Percentiles rank a stretch among this genome's conserved stretches.
Conservation (phyloP, 176 grass and related monocot genomes). For the Triticum turgidum region DNA sequence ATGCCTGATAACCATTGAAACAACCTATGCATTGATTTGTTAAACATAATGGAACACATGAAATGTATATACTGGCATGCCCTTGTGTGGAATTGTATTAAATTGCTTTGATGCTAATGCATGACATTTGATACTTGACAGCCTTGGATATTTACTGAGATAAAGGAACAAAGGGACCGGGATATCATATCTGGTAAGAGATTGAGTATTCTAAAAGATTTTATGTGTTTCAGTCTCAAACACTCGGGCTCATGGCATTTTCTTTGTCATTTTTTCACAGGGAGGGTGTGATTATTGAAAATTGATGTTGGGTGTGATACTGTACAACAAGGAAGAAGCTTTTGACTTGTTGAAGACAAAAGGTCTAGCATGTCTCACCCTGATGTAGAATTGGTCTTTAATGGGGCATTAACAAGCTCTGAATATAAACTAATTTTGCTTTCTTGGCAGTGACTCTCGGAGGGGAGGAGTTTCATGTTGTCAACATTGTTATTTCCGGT, state of each 20-base stretch:
- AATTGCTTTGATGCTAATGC: conserved; percentile 24
- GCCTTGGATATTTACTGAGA: conserved; percentile 98
- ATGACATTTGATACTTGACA: conserved; percentile 31
- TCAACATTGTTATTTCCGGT: too few relatives aligned
- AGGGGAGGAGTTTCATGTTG: too few relatives aligned
- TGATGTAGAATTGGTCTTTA: too few relatives aligned
- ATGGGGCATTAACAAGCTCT: too few relatives aligned
- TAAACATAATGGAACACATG: background rate
- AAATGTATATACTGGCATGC: background rate
- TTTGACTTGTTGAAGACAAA: too few relatives aligned
- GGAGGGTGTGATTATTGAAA: too few relatives aligned
- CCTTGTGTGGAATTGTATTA: background rate
- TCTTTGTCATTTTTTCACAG: background rate
- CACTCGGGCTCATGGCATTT: conserved; percentile 54
- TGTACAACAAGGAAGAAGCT: too few relatives aligned
- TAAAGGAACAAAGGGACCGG: conserved; percentile 94
- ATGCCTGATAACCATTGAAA: conserved; percentile 2
- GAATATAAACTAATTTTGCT: too few relatives aligned
- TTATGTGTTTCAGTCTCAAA: conserved; percentile 66
- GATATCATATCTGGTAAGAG: conserved; percentile 81
- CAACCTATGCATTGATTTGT: background rate
- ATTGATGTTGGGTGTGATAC: too few relatives aligned
- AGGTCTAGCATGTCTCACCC: too few relatives aligned
- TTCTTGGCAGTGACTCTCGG: too few relatives aligned
- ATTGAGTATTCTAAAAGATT: conserved; percentile 90